Conservation (phyloP, 1,284 basidiomycete species). For the Ganoderma multipileum region DNA sequence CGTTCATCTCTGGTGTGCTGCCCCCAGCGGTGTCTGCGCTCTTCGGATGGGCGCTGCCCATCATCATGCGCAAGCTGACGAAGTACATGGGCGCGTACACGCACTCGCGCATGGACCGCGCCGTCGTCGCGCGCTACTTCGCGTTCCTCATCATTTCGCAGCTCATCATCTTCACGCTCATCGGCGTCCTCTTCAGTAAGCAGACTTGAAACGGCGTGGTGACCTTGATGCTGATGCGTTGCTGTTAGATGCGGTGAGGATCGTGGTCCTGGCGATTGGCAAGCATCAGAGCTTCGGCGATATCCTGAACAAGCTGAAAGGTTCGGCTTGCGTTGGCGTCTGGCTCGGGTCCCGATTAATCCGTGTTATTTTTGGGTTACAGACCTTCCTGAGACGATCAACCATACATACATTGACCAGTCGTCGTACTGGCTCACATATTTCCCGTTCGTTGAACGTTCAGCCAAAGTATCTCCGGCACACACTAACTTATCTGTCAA, state of each 20-base stretch:
- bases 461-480: neutral
- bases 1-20: constrained; percentile 85
- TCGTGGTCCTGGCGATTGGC: constrained; percentile 75
- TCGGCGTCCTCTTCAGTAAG: constrained; percentile 88
- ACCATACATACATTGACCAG: constrained; percentile 84
- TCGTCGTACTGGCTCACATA: constrained; percentile 94
- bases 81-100: constrained; percentile 84
- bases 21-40: constrained; percentile 87
- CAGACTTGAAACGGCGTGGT: constrained; percentile 20
- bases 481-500: neutral
- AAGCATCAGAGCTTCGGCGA: constrained; percentile 68
- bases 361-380: neutral
- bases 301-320: constrained; percentile 71
- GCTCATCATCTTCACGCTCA: constrained; percentile 89
- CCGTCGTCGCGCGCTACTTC: constrained; percentile 90
- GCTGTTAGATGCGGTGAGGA: constrained; percentile 62
- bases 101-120: constrained; percentile 84
- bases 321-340: constrained; percentile 48
- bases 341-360: neutral
- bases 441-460: constrained; percentile 71
- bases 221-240: neutral
- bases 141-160: constrained; percentile 92
- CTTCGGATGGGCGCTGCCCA: constrained; percentile 90
- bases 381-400: constrained; percentile 78
- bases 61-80: constrained; percentile 86